Evolutionary conservation across 164 flowering plant genomes (phyloP).

Genomic region (Platanus orientalis): DNA sequence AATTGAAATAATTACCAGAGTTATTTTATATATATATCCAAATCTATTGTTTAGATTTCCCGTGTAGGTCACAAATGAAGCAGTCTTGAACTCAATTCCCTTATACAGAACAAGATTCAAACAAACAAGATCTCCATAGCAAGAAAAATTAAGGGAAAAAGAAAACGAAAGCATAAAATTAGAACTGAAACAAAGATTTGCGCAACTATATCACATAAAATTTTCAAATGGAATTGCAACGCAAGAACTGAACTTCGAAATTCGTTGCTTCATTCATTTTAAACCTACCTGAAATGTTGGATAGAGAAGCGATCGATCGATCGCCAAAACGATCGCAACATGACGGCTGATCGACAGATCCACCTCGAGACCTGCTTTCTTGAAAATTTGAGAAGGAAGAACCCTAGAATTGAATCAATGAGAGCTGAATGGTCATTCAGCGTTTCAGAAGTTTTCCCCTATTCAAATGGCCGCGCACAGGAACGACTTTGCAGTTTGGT

Average conservation of each 20-base stretch:
- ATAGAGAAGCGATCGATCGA: slow-evolving; percentile 58
- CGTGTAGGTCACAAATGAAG: background rate
- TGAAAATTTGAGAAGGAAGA: too few relatives aligned
- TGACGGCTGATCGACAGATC: slow-evolving; percentile 9
- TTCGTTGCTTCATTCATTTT: background rate
- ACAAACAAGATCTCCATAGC: too few relatives aligned
- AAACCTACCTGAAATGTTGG: slow-evolving; percentile 42
- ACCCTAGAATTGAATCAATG: too few relatives aligned
- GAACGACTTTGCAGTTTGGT: too few relatives aligned
- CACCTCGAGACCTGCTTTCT: background rate
- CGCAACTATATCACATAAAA: background rate
- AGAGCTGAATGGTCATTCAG: too few relatives aligned
- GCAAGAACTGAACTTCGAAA: background rate
- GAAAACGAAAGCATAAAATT: background rate
- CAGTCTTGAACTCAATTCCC: background rate
- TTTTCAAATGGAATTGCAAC: background rate
- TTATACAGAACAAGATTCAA: background rate
- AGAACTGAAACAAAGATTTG: background rate
- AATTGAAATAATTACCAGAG: too few relatives aligned
- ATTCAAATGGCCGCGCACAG: too few relatives aligned
- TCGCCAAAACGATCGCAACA: slow-evolving; percentile 52
- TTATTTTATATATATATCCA: too few relatives aligned
- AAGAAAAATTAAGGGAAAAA: background rate
- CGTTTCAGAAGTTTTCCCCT: too few relatives aligned
- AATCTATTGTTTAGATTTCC: too few relatives aligned